A percentile compares a stretch with the other conserved stretches of the same genome.
These are phyloP conservation scores for Podospora pseudoanserina DNA, from an alignment of 495 filamentous ascomycete genomes.

Conservation along the genomic window DNA sequence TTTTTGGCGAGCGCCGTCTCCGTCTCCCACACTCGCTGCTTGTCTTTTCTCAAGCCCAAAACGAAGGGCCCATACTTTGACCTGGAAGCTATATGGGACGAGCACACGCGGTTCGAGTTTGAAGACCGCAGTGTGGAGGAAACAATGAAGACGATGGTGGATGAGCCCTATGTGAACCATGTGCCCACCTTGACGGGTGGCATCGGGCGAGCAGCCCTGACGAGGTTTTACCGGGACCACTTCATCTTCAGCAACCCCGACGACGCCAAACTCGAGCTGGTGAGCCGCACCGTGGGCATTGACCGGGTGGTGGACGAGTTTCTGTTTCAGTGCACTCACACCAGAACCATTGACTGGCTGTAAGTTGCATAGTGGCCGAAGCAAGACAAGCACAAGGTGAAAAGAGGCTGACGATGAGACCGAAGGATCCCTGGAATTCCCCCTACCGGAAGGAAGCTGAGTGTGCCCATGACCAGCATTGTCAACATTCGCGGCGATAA, in stretches of 20 bases:
- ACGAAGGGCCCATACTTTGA: conserved; percentile 54
- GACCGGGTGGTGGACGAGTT: conserved; percentile 59
- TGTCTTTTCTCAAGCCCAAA: conserved; percentile 50
- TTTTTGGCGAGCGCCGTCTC: conserved; percentile 39
- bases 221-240: conserved; percentile 67
- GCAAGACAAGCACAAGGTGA: neutral
- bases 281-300: conserved; percentile 64
- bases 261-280: conserved; percentile 62
- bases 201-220: conserved; percentile 63
- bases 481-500: conserved; percentile 70
- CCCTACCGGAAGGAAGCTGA: conserved; percentile 62
- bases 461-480: conserved; percentile 70
- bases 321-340: conserved; percentile 64
- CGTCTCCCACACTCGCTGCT: conserved; percentile 50
- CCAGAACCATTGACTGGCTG: conserved; percentile 72
- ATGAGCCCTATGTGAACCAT: conserved; percentile 59
- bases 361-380: conserved; percentile 6
- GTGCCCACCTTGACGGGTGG: conserved; percentile 64
- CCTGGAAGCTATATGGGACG: conserved; percentile 58
- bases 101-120: conserved; percentile 56
- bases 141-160: conserved; percentile 59
- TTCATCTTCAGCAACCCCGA: conserved; percentile 70
- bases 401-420: neutral
- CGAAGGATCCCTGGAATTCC: conserved; percentile 63
- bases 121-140: conserved; percentile 48